Base-by-base conservation (phyloP, 805 yeast species). In the Saccharomycopsis babjevae region DNA sequence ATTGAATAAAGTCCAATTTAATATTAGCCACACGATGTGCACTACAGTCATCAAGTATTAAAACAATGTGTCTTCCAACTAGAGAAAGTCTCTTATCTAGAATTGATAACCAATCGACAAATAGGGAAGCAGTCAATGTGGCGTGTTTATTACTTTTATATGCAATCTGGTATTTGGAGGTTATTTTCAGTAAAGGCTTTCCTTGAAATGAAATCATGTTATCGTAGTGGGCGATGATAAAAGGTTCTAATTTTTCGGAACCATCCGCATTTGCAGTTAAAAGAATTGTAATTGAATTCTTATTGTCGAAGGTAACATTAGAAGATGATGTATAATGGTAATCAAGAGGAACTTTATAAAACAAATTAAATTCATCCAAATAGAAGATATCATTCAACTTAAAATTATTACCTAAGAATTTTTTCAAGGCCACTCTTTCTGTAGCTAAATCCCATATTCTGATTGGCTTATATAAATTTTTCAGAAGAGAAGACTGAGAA, bases 181-280 rank as follows among this genome's bases (percentile, higher is more conserved):
- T 77, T 58, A 83, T 72, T 65, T 81, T 83, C 22, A 71, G 70
- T 4, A 77, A 72, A 5, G 76, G 67, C 34, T 67, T 68, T 15
- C 74, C 74, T 57, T 75, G 73, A 61, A 77, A 77, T 50, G 77
- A 73, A 43, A 70, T 71, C 62, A 76, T 77, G 61, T 75, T 73
- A 60, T 83, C 85, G 63, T 80, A 79, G 57, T 81, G 79, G 0
- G 88, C 88, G 5, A 84, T 83, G 6, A 84, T 77, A 42, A 84
- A 67, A 0, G 89, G 89, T 39, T 81, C 78, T 34, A 83, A 68
- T 67, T 83, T 83, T 62, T 84, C 88, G 3, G 83, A 75, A 1
- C 88, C 89, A 67, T 82, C 85, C 15, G 82, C 73, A 66, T 84
- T 84, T 40, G 82, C 77, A 34, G 88, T 85, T 3, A 84, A 71